Conservation (phyloP, 1,284 basidiomycete genomes). For the Tilletia indica region DNA sequence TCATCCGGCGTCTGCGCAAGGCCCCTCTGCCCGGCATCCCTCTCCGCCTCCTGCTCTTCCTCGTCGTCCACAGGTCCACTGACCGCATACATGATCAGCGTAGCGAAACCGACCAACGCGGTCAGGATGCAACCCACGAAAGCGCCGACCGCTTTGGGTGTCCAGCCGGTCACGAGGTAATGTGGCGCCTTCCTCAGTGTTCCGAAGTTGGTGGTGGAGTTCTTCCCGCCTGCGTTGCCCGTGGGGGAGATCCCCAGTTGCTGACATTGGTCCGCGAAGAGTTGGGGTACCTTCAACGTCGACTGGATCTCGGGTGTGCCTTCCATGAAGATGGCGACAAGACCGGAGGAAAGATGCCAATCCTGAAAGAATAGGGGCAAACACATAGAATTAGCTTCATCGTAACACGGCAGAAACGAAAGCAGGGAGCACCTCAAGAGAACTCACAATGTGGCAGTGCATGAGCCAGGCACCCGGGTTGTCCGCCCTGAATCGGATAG, state of each 20-base stretch:
- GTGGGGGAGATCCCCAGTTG: slow-evolving; percentile 62
- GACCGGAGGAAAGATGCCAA: slow-evolving; percentile 71
- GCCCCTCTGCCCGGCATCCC: background rate
- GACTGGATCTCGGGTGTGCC: slow-evolving; percentile 66
- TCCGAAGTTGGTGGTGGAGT: slow-evolving; percentile 44
- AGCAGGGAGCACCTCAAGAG: background rate
- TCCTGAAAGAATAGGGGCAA: slow-evolving; percentile 42
- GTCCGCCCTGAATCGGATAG: slow-evolving; percentile 70
- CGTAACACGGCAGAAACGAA: background rate
- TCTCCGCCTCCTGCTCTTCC: slow-evolving; percentile 29
- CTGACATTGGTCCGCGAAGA: slow-evolving; percentile 70
- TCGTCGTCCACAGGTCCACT: slow-evolving; percentile 27
- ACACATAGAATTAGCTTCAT: background rate
- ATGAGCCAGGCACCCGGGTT: slow-evolving; percentile 75
- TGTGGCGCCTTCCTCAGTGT: slow-evolving; percentile 29
- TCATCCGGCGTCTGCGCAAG: background rate
- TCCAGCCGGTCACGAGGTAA: slow-evolving; percentile 43
- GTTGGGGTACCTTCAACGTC: slow-evolving; percentile 60
- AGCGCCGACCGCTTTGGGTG: slow-evolving; percentile 65
- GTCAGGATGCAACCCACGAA: slow-evolving; percentile 81
- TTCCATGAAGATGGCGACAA: slow-evolving; percentile 73
- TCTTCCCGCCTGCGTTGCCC: slow-evolving; percentile 49
- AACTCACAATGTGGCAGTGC: slow-evolving; percentile 26
- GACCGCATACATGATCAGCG: slow-evolving; percentile 73
- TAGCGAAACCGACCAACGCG: slow-evolving; percentile 74